Evolutionary conservation across 495 filamentous ascomycete species (phyloP).

Genomic region (Xylaria bambusicola): DNA sequence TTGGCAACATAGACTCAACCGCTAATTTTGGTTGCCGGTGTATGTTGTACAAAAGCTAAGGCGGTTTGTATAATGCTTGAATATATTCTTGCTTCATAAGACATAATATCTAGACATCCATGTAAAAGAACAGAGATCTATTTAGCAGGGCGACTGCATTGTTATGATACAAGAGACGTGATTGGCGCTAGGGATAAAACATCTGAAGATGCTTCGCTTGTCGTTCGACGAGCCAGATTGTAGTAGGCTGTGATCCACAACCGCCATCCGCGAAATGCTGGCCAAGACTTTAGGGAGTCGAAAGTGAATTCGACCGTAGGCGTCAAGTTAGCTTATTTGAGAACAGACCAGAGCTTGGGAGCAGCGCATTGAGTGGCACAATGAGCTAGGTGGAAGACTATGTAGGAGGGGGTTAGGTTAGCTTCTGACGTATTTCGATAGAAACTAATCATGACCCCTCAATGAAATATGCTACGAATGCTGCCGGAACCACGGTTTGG

Average conservation of each 20-base stretch:
- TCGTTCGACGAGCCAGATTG: slow-evolving; percentile 22
- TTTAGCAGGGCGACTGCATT: slow-evolving; percentile 28
- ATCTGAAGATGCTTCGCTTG: slow-evolving; percentile 14
- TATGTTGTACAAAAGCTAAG: too few relatives aligned
- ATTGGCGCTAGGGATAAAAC: slow-evolving; percentile 15
- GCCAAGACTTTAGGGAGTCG: slow-evolving; percentile 2
- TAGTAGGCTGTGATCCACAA: slow-evolving; percentile 32
- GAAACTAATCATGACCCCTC: background rate
- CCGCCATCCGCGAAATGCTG: slow-evolving; percentile 18
- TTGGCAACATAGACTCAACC: too few relatives aligned
- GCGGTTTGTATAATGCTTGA: background rate
- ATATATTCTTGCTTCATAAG: background rate
- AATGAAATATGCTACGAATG: background rate
- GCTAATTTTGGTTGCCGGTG: too few relatives aligned
- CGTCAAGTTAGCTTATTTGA: slow-evolving; percentile 68
- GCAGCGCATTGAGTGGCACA: slow-evolving; percentile 90
- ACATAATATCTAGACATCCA: background rate
- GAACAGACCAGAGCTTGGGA: slow-evolving; percentile 86
- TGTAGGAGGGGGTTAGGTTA: slow-evolving; percentile 17
- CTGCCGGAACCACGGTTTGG: too few relatives aligned
- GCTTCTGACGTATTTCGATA: slow-evolving; percentile 1
- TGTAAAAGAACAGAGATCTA: slow-evolving; percentile 31
- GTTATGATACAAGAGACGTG: slow-evolving; percentile 33
- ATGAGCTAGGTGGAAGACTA: slow-evolving; percentile 98
- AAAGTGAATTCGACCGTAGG: slow-evolving; percentile 4